Evolutionary conservation across 768 basidiomycete genomes (phyloP), one percentile per base, ranked within the genome.

Genomic region (Lactarius sp.): DNA sequence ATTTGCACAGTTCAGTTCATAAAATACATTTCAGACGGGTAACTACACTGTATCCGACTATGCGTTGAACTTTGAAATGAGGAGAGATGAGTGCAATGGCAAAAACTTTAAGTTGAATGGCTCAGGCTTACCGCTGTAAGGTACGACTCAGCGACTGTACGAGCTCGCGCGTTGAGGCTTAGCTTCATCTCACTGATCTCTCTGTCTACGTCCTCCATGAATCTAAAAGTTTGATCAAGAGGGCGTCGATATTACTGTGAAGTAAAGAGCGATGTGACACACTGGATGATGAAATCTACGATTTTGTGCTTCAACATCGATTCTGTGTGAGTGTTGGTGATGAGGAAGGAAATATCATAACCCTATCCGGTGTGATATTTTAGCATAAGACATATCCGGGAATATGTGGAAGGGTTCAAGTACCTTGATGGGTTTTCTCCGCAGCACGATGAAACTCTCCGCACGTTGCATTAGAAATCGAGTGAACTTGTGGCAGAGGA

Each of bases 121-220:
- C 18, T 18, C 10, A 44, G 41, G 10, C 93, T 73, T 74, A 94
- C 94, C n/a, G 91, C 89, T 62, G 85, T 85, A 70, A 98, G 79
- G 76, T 98, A 98, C 13, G 93, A 94, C 76, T 98, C 97, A 44
- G 97, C 97, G 33, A 98, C 96, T 60, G 90, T 98, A 74, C 97
- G 91, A 1, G 96, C 94, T 60, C 97, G 84, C 20, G 94, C 94
- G 71, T 98, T 99, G 66, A 98, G 80, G 70, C 89, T 93, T 14
- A 99, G 85, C 74, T 98, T 98, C 92, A 98, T 98, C 76, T 98
- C 97, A 64, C 94, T 97, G 72, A 99, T 98, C 77, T 99, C 97
- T 76, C 92, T 94, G 76, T 99, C 97, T 1, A 99, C 97, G 70
- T 98, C 97, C 72, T 98, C 94, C 95, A 98, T 98, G 74, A 98